Base-by-base conservation (phyloP, 495 filamentous ascomycete species). In the Parachaetomium inaequale region DNA sequence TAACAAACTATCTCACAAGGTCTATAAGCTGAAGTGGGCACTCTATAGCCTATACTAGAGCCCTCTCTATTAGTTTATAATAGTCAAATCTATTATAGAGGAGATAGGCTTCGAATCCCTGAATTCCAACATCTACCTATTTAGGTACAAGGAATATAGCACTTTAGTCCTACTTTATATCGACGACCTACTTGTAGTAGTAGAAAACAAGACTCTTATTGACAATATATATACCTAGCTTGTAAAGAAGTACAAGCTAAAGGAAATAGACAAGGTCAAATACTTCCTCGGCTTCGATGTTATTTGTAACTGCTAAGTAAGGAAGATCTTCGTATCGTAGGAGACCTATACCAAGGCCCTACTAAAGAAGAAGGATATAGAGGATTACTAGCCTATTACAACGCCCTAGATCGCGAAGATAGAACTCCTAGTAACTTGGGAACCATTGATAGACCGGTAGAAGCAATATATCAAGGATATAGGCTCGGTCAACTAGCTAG, bases 251-350 rank as follows among this genome's bases (percentile, higher is more conserved):
- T 63, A 25, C 15, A 17, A 53, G 1, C 26, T 63, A 0, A 63
- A 63, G 29, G 45, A 58, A 5, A 0, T 63, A 1, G 55, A 36
- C 12, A 36, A 63, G 10, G 36, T 55, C 1, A 46, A 42, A 19
- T n/a, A 25, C 0, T 63, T 63, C 28, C 45, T 63, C 1, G 38
- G 61, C 0, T 63, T 59, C 25, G 26, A 63, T 28, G 21, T 63
- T 0, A 3, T 63, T 2, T 46, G 61, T 2, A n/a, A 63, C 4
- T 0, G 28, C 6, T 0, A 2, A 0, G 42, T 31, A 0, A 47
- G 32, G 14, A 58, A 19, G 17, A 59, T 59, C 19, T 63, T 32
- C 21, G 23, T 59, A 1, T 58, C 6, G 7, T 17, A 58, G 25
- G 21, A 19, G 0, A 17, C 1, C 2, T 58, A 57, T 26, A 47